A percentile compares a stretch with the other conserved stretches of the same genome.
Conservation (phyloP, 805 yeast genomes). For the Candida vaughaniae region DNA sequence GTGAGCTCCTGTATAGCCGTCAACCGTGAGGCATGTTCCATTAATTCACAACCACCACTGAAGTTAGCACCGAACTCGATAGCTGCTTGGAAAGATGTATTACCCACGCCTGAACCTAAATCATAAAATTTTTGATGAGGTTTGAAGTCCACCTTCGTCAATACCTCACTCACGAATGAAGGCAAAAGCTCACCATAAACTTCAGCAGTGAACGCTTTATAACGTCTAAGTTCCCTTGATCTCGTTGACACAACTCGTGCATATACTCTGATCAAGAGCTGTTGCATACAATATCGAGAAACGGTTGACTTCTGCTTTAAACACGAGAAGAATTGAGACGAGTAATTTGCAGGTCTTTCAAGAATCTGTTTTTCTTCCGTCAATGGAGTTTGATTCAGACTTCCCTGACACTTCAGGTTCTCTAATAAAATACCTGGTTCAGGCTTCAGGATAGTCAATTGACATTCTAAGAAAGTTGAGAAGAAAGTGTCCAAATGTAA, state of each 20-base stretch:
- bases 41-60: slow-evolving; percentile 88
- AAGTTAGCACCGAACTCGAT: slow-evolving; percentile 72
- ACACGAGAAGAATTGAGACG: slow-evolving; percentile 18
- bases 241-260: slow-evolving; percentile 77
- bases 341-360: slow-evolving; percentile 22
- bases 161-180: slow-evolving; percentile 61
- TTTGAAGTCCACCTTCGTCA: slow-evolving; percentile 55
- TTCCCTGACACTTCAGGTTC: neutral
- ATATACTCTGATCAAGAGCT: slow-evolving; percentile 69
- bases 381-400: neutral
- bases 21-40: slow-evolving; percentile 75
- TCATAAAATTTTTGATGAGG: slow-evolving; percentile 69
- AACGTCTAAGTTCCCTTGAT: slow-evolving; percentile 59
- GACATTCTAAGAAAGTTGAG: neutral
- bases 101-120: slow-evolving; percentile 93
- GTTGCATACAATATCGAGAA: slow-evolving; percentile 53
- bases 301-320: slow-evolving; percentile 20
- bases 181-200: slow-evolving; percentile 93
- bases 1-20: slow-evolving; percentile 61
- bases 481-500: slow-evolving; percentile 5
- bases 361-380: neutral
- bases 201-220: slow-evolving; percentile 84
- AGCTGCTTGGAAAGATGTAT: slow-evolving; percentile 86
- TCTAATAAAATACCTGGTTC: neutral
- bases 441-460: neutral